Conservation (phyloP, 2,329 filamentous ascomycete genomes). For the Diatrype stigma region DNA sequence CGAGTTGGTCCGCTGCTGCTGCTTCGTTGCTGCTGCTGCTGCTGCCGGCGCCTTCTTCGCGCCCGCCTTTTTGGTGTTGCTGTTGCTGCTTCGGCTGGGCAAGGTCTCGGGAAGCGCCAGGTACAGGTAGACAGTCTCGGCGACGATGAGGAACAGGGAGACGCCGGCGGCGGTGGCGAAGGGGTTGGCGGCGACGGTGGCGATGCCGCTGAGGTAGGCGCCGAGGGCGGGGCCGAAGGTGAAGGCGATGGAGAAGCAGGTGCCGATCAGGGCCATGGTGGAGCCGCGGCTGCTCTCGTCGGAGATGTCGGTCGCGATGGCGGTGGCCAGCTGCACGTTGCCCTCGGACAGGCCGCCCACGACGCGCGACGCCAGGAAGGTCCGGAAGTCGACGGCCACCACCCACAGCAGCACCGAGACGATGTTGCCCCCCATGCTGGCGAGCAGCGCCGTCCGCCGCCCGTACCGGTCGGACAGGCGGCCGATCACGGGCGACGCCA, state of each 20-base stretch:
- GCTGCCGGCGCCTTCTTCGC: slow-evolving; percentile 16
- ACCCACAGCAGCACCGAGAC: slow-evolving; percentile 93
- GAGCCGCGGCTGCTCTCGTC: slow-evolving; percentile 78
- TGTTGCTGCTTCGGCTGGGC: slow-evolving; percentile 52
- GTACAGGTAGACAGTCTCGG: slow-evolving; percentile 88
- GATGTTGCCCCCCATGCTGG: slow-evolving; percentile 91
- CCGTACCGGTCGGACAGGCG: slow-evolving; percentile 84
- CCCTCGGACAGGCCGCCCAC: slow-evolving; percentile 94
- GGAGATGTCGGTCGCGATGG: slow-evolving; percentile 94
- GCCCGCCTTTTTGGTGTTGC: slow-evolving; percentile 31
- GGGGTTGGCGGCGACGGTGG: slow-evolving; percentile 78
- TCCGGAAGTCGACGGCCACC: slow-evolving; percentile 86
- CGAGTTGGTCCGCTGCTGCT: slow-evolving; percentile 68
- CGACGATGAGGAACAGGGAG: slow-evolving; percentile 76
- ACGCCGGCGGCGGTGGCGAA: slow-evolving; percentile 91
- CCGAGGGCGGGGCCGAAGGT: slow-evolving; percentile 93
- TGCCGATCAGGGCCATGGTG: slow-evolving; percentile 94
- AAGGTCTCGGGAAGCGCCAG: slow-evolving; percentile 81
- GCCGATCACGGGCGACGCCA: slow-evolving; percentile 90
- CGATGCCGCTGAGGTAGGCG: slow-evolving; percentile 75
- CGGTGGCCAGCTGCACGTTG: slow-evolving; percentile 92
- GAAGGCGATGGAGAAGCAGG: slow-evolving; percentile 95
- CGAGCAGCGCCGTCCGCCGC: slow-evolving; percentile 78
- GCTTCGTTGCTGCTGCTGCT: slow-evolving; percentile 23
- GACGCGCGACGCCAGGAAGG: slow-evolving; percentile 87